Evolutionary conservation across 257 asterid genomes (phyloP), one percentile per base, ranked within the genome.

Genomic region (Penstemon newberryi): DNA sequence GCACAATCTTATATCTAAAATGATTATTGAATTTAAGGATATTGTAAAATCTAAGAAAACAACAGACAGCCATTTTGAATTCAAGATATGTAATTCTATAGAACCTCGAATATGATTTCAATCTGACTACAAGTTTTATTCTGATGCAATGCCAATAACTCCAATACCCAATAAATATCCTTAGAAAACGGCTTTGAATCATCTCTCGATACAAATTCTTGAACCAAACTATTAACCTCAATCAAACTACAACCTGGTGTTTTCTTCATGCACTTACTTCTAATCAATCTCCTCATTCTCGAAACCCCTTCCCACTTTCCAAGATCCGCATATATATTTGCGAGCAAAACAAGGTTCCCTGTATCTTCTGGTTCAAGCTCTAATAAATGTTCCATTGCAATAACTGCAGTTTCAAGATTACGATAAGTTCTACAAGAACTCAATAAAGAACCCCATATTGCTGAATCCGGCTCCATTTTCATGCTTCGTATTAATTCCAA

Each of bases 301-400:
- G 90, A 81, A 50, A 91, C 98, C 55, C 81, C 90, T 0, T 87
- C 94, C 96, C 98, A 89, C 40, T 79, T 84, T 9, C 93, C 87
- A 9, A 81, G 83, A 73, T 87, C 98, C 8, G 94, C 96, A 4
- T 83, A 86, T 8, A 87, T 80, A 46, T 91, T 89, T 2, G 96
- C 94, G 3, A 89, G 90, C 77, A 85, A 52, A 4, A 89, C 73
- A 13, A 81, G 82, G 75, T 87, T 89, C 64, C 96, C 96, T 0
- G 83, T 80, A 68, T 89, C 96, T 5, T 80, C 94, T 0, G 92
- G 96, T 57, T 92, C 90, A 2, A 85, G 85, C 76, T 85, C 87
- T 19, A 82, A 37, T 7, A 91, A 76, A 53, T 73, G 76, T 36
- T 87, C 86, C 85, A 75, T 79, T 7, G 96, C 96, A 60, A 77